Evolutionary conservation across 202 grass and related monocot species (phyloP).

Genomic region (Setaria italica): DNA sequence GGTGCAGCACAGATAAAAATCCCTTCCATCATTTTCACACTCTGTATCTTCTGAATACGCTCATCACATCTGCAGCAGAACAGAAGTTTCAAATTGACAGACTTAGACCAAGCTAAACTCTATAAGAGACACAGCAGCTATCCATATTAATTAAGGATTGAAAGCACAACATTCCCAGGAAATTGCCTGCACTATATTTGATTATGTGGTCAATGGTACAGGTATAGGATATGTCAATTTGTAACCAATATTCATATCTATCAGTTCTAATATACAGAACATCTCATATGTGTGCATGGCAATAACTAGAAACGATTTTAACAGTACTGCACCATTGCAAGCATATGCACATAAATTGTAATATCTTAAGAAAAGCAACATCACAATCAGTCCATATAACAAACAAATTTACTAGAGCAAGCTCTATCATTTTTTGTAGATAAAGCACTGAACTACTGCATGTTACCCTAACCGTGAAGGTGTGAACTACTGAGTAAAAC

Average conservation of each 20-base stretch:
- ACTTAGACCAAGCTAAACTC: slow-evolving; percentile 3
- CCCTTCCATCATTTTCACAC: slow-evolving; percentile 96
- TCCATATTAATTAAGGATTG: slow-evolving; percentile 16
- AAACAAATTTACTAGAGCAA: slow-evolving; percentile 15
- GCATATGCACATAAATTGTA: slow-evolving; percentile 24
- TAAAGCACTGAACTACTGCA: not conserved
- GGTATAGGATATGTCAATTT: not conserved
- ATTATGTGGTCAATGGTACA: not conserved
- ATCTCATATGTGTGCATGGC: not conserved
- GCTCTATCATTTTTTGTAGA: slow-evolving; percentile 7
- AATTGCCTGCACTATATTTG: slow-evolving; percentile 19
- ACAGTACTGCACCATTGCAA: slow-evolving; percentile 33
- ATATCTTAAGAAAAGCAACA: slow-evolving; percentile 24
- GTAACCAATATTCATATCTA: slow-evolving; percentile 18
- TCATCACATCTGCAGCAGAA: slow-evolving; percentile 82
- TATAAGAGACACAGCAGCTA: slow-evolving; percentile 4
- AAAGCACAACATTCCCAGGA: not conserved
- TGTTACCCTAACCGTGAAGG: slow-evolving; percentile 12
- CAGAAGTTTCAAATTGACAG: slow-evolving; percentile 36
- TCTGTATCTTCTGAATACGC: slow-evolving; percentile 98
- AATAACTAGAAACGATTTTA: not conserved
- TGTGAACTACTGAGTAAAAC: slow-evolving; percentile 9
- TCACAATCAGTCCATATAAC: slow-evolving; percentile 23
- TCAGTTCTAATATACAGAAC: slow-evolving; percentile 22
- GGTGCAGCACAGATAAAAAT: slow-evolving; percentile 96